Percentiles rank a stretch among this genome's conserved stretches.
phyloP scores from a whole-genome alignment of 1,284 basidiomycete genomes.

The Thecaphora thlaspeos region DNA sequence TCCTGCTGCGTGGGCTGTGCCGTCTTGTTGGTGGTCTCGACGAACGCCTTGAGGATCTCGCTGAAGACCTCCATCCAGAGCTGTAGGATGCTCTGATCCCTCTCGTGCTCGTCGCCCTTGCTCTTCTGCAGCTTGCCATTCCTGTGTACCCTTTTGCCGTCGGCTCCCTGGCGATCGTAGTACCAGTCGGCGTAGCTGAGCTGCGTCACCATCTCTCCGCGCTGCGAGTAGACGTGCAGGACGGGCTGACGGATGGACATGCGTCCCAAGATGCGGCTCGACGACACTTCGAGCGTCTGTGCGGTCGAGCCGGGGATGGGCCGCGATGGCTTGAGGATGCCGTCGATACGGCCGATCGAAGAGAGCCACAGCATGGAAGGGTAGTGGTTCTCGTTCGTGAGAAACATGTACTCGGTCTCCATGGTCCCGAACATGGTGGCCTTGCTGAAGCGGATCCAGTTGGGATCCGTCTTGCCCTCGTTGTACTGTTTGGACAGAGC shows the following conservation, averaged over 20 bases:
- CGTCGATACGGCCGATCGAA: constrained; percentile 15
- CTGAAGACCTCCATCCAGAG: no score
- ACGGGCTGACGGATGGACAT: constrained; percentile 25
- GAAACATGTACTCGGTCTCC: constrained; percentile 21
- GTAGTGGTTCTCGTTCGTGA: constrained; percentile 7
- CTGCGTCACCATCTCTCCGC: constrained; percentile 10
- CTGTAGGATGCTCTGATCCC: no score
- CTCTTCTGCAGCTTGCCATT: no score
- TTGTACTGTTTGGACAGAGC: no score
- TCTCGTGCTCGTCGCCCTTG: no score
- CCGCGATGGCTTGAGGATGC: constrained; percentile 4
- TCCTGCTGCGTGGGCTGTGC: no score
- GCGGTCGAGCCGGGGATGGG: constrained; percentile 4
- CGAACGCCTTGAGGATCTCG: no score
- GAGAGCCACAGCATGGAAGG: constrained; percentile 31
- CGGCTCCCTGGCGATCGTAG: no score
- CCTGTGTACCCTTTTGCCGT: no score
- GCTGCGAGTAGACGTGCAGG: constrained; percentile 18
- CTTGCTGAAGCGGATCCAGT: constrained; percentile 21
- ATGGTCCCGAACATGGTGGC: constrained; percentile 19
- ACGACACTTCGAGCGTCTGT: constrained; percentile 5
- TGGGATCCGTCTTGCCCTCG: constrained; percentile 1
- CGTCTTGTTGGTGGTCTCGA: no score
- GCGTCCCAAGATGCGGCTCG: constrained; percentile 13
- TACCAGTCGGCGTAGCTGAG: constrained; percentile 22